These are phyloP conservation scores for Cercospora brassicicola DNA, from an alignment of 2,329 filamentous ascomycete genomes.

Conservation along the genomic window DNA sequence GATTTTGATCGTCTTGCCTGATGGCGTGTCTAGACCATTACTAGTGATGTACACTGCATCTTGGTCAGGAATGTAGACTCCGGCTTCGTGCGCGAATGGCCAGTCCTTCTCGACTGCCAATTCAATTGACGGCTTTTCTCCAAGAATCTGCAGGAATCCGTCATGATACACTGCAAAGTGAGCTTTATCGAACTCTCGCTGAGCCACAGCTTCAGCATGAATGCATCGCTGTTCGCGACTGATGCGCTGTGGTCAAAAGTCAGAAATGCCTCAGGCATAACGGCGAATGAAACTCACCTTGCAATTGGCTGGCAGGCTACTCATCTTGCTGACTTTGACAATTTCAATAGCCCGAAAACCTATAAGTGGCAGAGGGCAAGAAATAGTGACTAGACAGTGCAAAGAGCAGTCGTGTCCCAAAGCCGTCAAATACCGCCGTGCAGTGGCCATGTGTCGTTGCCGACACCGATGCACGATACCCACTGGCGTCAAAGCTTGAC, in stretches of 20 bases:
- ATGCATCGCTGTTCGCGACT: conserved; percentile 17
- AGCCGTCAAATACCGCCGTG: conserved; percentile 13
- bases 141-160: conserved; percentile 32
- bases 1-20: conserved; percentile 30
- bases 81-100: conserved; percentile 43
- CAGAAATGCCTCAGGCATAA: neutral
- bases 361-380: neutral
- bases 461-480: neutral
- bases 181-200: conserved; percentile 21
- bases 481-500: conserved; percentile 10
- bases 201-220: conserved; percentile 13
- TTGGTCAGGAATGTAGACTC: conserved; percentile 37
- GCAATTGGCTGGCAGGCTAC: conserved; percentile 18
- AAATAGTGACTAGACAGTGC: neutral
- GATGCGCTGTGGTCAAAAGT: conserved; percentile 14
- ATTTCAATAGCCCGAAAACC: neutral
- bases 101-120: conserved; percentile 31
- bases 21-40: conserved; percentile 36
- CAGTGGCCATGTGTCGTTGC: neutral
- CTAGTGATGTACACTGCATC: conserved; percentile 47
- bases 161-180: conserved; percentile 35
- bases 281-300: conserved; percentile 19
- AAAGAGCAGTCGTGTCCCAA: neutral
- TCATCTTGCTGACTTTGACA: neutral
- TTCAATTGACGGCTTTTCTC: conserved; percentile 25